A percentile compares a stretch with the other conserved stretches of the same genome.
phyloP scores from a whole-genome alignment of 139 green algal species.

The Coelastrella sp. region DNA sequence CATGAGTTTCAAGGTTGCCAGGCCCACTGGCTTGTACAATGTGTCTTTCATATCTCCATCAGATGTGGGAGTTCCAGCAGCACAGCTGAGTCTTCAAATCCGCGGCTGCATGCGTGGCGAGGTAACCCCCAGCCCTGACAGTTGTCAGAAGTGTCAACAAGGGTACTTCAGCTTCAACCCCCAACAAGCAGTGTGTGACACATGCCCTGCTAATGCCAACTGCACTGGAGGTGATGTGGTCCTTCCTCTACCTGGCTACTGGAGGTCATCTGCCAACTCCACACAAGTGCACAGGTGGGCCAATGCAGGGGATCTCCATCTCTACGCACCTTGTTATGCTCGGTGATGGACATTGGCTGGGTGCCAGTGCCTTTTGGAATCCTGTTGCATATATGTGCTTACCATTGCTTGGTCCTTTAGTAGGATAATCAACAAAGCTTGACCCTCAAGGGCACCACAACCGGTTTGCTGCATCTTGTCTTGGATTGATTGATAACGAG shows the following conservation, averaged over 20 bases:
- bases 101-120: background rate
- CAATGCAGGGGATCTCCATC: background rate
- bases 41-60: background rate
- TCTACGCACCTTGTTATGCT: background rate
- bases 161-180: background rate
- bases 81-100: background rate
- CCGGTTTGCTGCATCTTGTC: too few species aligned
- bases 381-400: background rate
- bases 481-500: background rate
- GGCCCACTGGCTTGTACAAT: background rate
- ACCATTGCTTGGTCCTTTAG: too few species aligned
- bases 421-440: too few species aligned
- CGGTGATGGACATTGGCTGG: too few species aligned
- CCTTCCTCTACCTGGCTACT: background rate
- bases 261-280: background rate
- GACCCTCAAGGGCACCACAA: too few species aligned
- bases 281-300: conserved; percentile 14
- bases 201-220: background rate
- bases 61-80: background rate
- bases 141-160: background rate
- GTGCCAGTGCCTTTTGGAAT: background rate
- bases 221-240: background rate
- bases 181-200: background rate
- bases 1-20: background rate
- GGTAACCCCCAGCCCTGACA: background rate